Evolutionary conservation across 78 protist species (phyloP).

Genomic region (Emiliania huxleyi): DNA sequence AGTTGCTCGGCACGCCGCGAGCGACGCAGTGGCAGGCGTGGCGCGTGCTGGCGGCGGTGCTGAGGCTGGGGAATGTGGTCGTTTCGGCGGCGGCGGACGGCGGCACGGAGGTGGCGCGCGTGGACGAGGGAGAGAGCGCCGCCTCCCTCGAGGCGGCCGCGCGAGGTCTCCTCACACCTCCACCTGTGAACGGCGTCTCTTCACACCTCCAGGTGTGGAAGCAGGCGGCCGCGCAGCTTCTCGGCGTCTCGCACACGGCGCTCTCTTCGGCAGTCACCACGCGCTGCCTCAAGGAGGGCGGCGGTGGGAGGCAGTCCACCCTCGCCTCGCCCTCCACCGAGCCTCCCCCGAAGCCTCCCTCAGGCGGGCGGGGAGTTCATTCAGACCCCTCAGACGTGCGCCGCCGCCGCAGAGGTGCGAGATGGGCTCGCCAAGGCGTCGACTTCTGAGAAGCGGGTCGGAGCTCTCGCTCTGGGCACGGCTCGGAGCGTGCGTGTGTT

Average conservation of each 20-base stretch:
- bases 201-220: no score
- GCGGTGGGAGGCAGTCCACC: no score
- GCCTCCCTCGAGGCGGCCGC: no score
- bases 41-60: background rate
- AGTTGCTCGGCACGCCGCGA: background rate
- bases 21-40: background rate
- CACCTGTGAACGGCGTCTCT: no score
- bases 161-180: no score
- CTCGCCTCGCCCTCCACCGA: no score
- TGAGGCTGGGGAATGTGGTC: background rate
- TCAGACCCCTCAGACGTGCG: background rate
- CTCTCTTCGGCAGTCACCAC: background rate
- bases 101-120: background rate
- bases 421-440: constrained; percentile 11
- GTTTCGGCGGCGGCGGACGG: background rate
- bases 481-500: no score
- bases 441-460: no score
- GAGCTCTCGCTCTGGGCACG: no score
- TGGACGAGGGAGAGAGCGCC: no score
- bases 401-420: background rate
- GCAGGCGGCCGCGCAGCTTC: background rate
- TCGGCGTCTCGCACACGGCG: background rate
- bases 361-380: background rate
- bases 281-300: background rate
- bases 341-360: no score